Conservation (phyloP, 352 stramenopile species). For the Phytopythium vexans region DNA sequence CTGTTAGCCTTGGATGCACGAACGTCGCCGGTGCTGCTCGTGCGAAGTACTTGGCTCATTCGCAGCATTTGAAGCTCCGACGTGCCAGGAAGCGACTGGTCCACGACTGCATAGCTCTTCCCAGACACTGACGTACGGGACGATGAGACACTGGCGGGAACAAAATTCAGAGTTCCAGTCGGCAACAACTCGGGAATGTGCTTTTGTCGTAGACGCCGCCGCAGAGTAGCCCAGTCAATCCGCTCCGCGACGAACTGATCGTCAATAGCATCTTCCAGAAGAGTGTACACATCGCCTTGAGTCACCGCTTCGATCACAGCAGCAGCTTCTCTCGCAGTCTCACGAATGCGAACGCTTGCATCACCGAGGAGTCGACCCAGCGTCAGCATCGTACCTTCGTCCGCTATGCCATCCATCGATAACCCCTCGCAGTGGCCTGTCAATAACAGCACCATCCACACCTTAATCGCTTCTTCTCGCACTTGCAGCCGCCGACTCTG, state of each 20-base stretch:
- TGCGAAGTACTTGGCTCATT: background rate
- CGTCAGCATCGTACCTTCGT: conserved; percentile 21
- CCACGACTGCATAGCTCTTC: conserved; percentile 2
- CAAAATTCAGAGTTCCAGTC: too few species aligned
- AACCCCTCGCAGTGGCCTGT: conserved; percentile 18
- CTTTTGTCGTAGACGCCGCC: conserved; percentile 29
- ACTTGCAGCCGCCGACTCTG: conserved; percentile 54
- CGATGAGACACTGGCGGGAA: too few species aligned
- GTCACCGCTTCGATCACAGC: conserved; percentile 32
- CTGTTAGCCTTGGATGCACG: background rate
- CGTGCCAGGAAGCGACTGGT: conserved; percentile 32
- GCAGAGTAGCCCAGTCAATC: conserved; percentile 46
- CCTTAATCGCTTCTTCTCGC: conserved; percentile 51
- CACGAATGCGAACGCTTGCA: conserved; percentile 32
- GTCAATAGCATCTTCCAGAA: conserved; percentile 44
- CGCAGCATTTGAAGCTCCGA: conserved; percentile 40
- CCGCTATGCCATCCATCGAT: conserved; percentile 1
- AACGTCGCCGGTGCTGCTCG: too few species aligned
- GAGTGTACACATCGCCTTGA: conserved; percentile 31
- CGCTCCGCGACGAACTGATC: conserved; percentile 51
- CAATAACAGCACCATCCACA: conserved; percentile 57
- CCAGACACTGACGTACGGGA: too few species aligned
- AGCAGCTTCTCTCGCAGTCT: conserved; percentile 40
- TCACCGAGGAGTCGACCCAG: conserved; percentile 53
- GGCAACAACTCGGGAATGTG: conserved; percentile 30